Base-by-base conservation (phyloP, 2,329 filamentous ascomycete genomes). In the Aspergillus viridinutans region DNA sequence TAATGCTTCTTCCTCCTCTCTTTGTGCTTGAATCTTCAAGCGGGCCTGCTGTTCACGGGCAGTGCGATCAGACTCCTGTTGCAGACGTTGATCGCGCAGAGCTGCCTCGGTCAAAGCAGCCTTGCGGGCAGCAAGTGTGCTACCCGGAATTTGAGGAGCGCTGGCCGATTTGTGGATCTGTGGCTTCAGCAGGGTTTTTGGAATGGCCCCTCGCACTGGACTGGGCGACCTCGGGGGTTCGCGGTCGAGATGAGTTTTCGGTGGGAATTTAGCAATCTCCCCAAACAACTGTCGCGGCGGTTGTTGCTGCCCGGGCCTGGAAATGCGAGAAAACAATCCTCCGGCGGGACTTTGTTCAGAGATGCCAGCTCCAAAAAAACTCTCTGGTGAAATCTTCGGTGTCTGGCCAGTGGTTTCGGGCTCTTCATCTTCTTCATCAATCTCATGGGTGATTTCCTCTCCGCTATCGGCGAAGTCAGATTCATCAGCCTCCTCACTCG, bases 401-500 rank as follows among this genome's bases (percentile, higher is more conserved):
- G 71, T 76, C 40, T 70, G 67, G 4, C 68, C 64, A 6, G 67
- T 67, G 12, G 63, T 61, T 45, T 73, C 72, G 8, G 59, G 49
- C 29, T 57, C 55, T 40, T 70, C 67, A 32, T 68, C 68, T n/a
- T 60, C 58, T 17, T 70, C 65, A 51, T 67, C 70, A 48, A 72
- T 57, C 26, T 78, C 75, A 43, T 75, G 71, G 1, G 74, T 74
- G n/a, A 78, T 69, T 38, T 80, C 78, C 54, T 79, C 74, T 9
- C 74, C 78, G 54, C 76, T 79, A 50, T 76, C 77, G 54, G 73
- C 73, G 61, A 79, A 79, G 32, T 77, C 76, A 4, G 76, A 74
- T 48, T 71, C 72, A 40, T 69, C 69, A 7, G 57, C 66, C 40
- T 68, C 69, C 17, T 63, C 58, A 9, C 70, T 21, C 55, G 65